Conservation (phyloP, 2,329 filamentous ascomycete species). For the Pseudonectria buxi region DNA sequence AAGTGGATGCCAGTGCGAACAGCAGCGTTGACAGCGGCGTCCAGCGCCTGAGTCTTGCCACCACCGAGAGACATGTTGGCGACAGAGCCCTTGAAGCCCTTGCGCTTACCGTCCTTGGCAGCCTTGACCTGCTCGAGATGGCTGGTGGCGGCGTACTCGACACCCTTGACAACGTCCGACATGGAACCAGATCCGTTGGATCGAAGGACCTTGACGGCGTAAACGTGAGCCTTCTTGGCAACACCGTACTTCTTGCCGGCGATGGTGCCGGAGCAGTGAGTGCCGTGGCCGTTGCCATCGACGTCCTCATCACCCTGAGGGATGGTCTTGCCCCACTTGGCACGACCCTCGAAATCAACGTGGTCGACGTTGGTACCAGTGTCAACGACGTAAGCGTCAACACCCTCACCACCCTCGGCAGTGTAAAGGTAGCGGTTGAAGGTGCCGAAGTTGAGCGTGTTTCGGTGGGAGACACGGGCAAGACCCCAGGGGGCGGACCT, state of each 20-base stretch:
- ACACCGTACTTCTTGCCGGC: constrained; percentile 99
- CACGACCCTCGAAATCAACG: constrained; percentile 95
- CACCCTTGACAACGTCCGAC: constrained; percentile 97
- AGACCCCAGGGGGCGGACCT: constrained; percentile 98
- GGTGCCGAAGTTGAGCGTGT: constrained; percentile 77
- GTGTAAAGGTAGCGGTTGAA: constrained; percentile 99
- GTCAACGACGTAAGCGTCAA: constrained; percentile 98
- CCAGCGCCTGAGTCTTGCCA: constrained; percentile 89
- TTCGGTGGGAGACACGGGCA: constrained; percentile 93
- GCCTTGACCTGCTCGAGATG: constrained; percentile 70
- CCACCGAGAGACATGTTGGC: constrained; percentile 99
- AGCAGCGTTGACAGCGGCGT: constrained; percentile 88
- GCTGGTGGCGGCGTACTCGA: constrained; percentile 82
- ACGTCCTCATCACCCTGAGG: constrained; percentile 75
- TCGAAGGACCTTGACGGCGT: constrained; percentile 95
- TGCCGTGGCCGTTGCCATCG: constrained; percentile 97
- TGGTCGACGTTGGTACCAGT: constrained; percentile 91
- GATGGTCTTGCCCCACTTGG: constrained; percentile 95
- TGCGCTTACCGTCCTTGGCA: constrained; percentile 80
- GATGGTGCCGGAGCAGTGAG: constrained; percentile 97
- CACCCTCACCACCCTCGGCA: constrained; percentile 85
- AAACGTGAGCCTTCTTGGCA: constrained; percentile 95
- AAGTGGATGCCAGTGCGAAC: constrained; percentile 92
- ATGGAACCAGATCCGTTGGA: constrained; percentile 97
- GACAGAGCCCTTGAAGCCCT: constrained; percentile 97